These are phyloP conservation scores for Cajanus cajan DNA, from an alignment of 306 rosid genomes.

Conservation along the genomic window DNA sequence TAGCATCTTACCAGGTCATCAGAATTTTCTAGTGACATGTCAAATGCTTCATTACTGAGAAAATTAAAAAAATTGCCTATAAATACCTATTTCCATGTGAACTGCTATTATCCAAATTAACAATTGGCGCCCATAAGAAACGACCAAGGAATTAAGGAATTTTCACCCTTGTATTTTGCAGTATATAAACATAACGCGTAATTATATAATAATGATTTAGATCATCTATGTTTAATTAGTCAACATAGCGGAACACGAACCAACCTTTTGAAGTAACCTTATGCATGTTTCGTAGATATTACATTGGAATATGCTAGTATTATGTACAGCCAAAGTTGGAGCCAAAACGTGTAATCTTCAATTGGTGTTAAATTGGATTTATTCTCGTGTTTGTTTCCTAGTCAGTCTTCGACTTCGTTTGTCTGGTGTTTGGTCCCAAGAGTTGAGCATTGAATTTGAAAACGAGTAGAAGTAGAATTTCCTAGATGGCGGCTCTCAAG, in stretches of 20 bases:
- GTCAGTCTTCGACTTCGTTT: neutral
- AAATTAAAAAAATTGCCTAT: neutral
- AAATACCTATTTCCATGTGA: neutral
- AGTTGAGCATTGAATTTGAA: slow-evolving; percentile 23
- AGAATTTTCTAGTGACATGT: neutral
- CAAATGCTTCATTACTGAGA: neutral
- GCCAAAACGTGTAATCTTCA: neutral
- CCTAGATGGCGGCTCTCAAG: neutral
- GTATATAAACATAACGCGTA: neutral
- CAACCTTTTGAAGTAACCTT: neutral
- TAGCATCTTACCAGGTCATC: neutral
- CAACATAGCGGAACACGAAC: neutral
- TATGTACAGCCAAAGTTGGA: neutral
- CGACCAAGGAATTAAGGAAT: too few species aligned
- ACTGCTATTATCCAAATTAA: neutral
- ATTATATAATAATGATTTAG: neutral
- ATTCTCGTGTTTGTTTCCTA: neutral
- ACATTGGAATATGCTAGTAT: neutral
- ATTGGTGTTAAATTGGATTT: neutral
- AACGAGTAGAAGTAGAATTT: slow-evolving; percentile 2
- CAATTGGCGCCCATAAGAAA: neutral
- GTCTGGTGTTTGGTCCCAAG: neutral
- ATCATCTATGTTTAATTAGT: neutral
- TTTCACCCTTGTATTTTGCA: too few species aligned
- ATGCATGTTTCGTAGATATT: slow-evolving; percentile 4